Evolutionary conservation across 768 basidiomycete species (phyloP), one percentile per base, ranked within the genome.

Genomic region (Scleroderma bovista): DNA sequence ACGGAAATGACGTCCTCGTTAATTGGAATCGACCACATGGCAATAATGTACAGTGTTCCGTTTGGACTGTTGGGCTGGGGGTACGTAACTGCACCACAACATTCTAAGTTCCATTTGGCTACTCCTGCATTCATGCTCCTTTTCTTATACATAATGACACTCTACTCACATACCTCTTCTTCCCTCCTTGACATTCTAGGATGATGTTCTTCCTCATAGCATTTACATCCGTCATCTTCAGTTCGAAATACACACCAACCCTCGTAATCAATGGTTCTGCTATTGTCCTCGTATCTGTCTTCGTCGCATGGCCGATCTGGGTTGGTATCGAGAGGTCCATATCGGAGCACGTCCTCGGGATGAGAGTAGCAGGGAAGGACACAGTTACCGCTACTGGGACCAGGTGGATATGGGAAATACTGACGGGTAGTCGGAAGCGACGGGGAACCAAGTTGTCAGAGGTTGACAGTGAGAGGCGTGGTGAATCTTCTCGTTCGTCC

Each of bases 21-120:
- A 10, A 38, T 54, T 23, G 65, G 65, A 5, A 47, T 66, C 3
- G 68, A 70, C 47, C 52, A 60, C 2, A 50, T 70, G 22, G 61
- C 67, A 2, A 63, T 69, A 22, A 54, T 66, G 46, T 68, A 64
- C 46, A 67, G 61, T 46, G 54, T 69, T 20, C 68, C 68, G 6
- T 68, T 63, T 44, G 68, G 59, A 26, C 53, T 67, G 7, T 55
- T 68, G 34, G 59, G 69, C 57, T 67, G 63, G 59, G 56, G 57
- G 65, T 68, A 40, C 48, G 67, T 23, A n/a, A 5, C n/a, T 16
- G 19, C 47, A 1, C 6, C 37, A 37, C 6, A n/a, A 13, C 36
- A 37, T 19, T 12, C 13, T 6, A 12, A 37, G 6, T 29, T 29
- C 26, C 9, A 29, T 29, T n/a, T 29, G 26, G 26, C 26, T 29